Percentiles rank a stretch among this genome's conserved stretches.
Conservation (phyloP, 192 early-diverging fungal species). For the Backusella liffmaniae region DNA sequence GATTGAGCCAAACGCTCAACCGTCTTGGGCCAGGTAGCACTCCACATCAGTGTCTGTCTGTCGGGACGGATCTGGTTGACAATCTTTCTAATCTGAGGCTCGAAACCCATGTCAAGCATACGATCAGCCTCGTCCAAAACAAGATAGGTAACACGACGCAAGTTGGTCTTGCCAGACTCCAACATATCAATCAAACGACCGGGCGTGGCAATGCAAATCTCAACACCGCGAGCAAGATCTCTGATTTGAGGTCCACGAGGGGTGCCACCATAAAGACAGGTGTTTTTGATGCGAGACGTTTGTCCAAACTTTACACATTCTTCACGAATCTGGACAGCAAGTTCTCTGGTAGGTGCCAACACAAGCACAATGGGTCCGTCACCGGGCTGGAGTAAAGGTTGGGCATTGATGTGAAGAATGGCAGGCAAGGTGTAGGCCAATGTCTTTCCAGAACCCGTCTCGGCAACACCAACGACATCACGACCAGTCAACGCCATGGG, state of each 20-base stretch:
- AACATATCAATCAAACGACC: slow-evolving; percentile 98
- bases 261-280: slow-evolving; percentile 95
- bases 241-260: slow-evolving; percentile 88
- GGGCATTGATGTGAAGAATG: slow-evolving; percentile 98
- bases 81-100: slow-evolving; percentile 97
- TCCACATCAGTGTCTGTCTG: slow-evolving; percentile 99
- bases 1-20: slow-evolving; percentile 90
- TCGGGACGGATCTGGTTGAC: slow-evolving; percentile 97
- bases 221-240: slow-evolving; percentile 76
- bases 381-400: slow-evolving; percentile 85
- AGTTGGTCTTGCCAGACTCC: slow-evolving; percentile 82
- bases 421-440: slow-evolving; percentile 93
- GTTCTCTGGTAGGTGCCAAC: slow-evolving; percentile 94
- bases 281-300: slow-evolving; percentile 88
- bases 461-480: slow-evolving; percentile 90
- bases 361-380: slow-evolving; percentile 98
- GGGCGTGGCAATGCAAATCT: slow-evolving; percentile 97
- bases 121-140: slow-evolving; percentile 99
- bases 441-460: slow-evolving; percentile 93
- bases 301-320: slow-evolving; percentile 93
- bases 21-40: slow-evolving; percentile 98
- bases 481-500: slow-evolving; percentile 96
- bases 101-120: slow-evolving; percentile 99
- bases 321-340: slow-evolving; percentile 95
- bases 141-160: slow-evolving; percentile 93